Evolutionary conservation across 371 early-diverging fungal genomes (phyloP), one percentile per base, ranked within the genome.

Genomic region (Smittium culicis): DNA sequence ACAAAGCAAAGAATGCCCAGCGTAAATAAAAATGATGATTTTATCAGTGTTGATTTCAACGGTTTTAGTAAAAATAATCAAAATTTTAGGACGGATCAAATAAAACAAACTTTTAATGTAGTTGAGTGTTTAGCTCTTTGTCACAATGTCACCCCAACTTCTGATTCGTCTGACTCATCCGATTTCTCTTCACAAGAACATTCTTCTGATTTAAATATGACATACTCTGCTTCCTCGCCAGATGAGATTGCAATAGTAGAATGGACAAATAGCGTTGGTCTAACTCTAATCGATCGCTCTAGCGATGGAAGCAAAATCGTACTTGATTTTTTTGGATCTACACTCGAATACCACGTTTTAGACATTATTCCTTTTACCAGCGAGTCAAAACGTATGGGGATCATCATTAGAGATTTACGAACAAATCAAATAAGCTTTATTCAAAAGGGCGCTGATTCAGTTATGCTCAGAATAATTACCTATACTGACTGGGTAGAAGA

Each of bases 191-290:
- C n/a, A n/a, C n/a, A n/a, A n/a, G n/a, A n/a, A n/a, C n/a, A n/a
- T n/a, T n/a, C n/a, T n/a, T n/a, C n/a, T n/a, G n/a, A n/a, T n/a
- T n/a, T n/a, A n/a, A n/a, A n/a, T n/a, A 76, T 76, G 30, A 80
- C 86, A 17, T 98, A 97, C 73, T 98, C 99, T 76, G 98, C 99
- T 0, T 89, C 96, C n/a, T 93, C 94, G 34, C 99, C 99, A 8
- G 99, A 99, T 79, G 99, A 99, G 76, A 87, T 99, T 1, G 99
- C 99, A 0, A 96, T 99, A 67, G 97, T 99, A 24, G 84, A 89
- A 69, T 99, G 94, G 95, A 90, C 94, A 17, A 91, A 91, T 68
- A 77, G 80, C 25, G 88, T 98, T 66, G 99, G 99, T 5, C 72
- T 99, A 34, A 81, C 87, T 0, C 76, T 99, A 31, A 82, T 89